Evolutionary conservation across 139 green algal species (phyloP).

Genomic region (Tetradesmus lagerheimii): DNA sequence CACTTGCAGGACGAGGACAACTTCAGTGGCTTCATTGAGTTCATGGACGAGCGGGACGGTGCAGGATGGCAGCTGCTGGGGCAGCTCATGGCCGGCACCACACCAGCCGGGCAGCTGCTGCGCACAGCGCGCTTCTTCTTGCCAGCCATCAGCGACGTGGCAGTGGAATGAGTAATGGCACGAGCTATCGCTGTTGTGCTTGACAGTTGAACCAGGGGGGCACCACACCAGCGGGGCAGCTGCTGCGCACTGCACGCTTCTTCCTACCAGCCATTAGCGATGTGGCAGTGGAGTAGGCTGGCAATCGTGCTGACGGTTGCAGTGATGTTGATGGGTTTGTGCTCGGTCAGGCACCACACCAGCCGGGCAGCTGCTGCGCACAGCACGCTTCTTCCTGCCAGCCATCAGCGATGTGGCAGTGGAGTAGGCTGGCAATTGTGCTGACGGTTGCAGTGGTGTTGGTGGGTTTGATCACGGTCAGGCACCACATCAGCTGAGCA

Average conservation of each 20-base stretch:
- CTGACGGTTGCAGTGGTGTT: too few relatives aligned
- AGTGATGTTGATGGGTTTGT: too few relatives aligned
- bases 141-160: conserved; percentile 7
- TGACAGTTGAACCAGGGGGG: too few relatives aligned
- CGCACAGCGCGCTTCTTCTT: conserved; percentile 3
- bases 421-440: neutral
- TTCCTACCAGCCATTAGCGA: conserved; percentile 15
- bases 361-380: conserved; percentile 40
- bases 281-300: neutral
- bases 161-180: neutral
- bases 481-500: conserved; percentile 25
- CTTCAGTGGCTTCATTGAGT: conserved; percentile 41
- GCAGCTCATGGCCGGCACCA: neutral
- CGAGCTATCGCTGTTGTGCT: neutral
- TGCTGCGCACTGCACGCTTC: conserved; percentile 22
- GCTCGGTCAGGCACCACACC: neutral
- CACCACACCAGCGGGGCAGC: conserved; percentile 36
- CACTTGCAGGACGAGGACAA: conserved; percentile 34
- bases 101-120: conserved; percentile 42
- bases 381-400: conserved; percentile 6
- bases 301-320: too few relatives aligned
- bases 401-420: conserved; percentile 15
- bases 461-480: too few relatives aligned
- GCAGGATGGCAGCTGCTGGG: conserved; percentile 43
- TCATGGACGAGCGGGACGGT: conserved; percentile 14